Percentiles rank a stretch among this genome's conserved stretches.
Evolutionary conservation across 2,329 filamentous ascomycete species (phyloP).

Genomic region (Pseudogymnoascus sp.): DNA sequence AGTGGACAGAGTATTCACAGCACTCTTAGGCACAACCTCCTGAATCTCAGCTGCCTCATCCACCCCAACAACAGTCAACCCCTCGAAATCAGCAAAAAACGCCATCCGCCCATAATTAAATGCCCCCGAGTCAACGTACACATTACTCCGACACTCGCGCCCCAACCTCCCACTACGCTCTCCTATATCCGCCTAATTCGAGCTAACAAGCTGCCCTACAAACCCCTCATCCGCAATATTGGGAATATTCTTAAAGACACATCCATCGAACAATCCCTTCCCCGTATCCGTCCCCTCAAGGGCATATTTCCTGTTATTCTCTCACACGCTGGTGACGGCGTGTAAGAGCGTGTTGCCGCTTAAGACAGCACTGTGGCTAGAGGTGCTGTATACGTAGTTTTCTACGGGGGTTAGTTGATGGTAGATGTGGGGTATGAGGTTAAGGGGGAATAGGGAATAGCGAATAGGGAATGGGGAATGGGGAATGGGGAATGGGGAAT

Average conservation of each 20-base stretch:
- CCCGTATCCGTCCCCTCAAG: conserved; percentile 33
- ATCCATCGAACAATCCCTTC: conserved; percentile 36
- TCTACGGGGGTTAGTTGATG: conserved; percentile 16
- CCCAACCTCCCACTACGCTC: not conserved
- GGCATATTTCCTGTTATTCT: conserved; percentile 35
- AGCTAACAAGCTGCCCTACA: conserved; percentile 14
- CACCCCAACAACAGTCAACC: conserved; percentile 21
- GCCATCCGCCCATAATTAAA: conserved; percentile 23
- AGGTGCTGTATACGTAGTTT: conserved; percentile 37
- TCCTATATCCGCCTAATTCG: conserved; percentile 13
- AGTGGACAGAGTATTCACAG: conserved; percentile 19
- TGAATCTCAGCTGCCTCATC: conserved; percentile 21
- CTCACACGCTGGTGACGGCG: conserved; percentile 36
- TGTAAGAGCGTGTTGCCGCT: conserved; percentile 31
- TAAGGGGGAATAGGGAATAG: no score
- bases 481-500: no score
- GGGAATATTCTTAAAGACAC: conserved; percentile 35
- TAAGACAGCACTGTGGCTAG: conserved; percentile 37
- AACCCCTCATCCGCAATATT: conserved; percentile 14
- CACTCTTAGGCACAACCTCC: conserved; percentile 24
- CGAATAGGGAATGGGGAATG: no score
- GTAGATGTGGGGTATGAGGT: no score
- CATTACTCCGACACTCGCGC: not conserved
- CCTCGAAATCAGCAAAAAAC: conserved; percentile 23
- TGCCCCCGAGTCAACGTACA: conserved; percentile 19